Percentiles rank a stretch among this genome's conserved stretches.
Conservation (phyloP, 768 basidiomycete species). For the Dioszegia hungarica region DNA sequence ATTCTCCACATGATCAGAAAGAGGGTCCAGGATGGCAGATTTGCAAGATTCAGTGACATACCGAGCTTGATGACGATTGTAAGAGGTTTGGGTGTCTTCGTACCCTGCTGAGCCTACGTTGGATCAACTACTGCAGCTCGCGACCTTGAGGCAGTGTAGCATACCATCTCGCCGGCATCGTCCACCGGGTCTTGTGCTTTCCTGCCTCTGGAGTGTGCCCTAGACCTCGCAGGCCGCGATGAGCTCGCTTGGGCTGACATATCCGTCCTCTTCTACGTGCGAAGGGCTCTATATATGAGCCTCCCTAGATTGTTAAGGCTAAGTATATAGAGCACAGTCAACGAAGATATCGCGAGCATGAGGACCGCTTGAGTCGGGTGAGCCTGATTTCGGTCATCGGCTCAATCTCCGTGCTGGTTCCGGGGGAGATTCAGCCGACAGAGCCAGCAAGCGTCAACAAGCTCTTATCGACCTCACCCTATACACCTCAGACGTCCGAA, state of each 20-base stretch:
- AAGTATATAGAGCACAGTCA: too few relatives aligned
- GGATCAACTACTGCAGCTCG: too few relatives aligned
- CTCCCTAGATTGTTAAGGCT: too few relatives aligned
- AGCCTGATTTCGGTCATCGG: too few relatives aligned
- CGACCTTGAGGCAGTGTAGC: background rate
- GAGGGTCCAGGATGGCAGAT: background rate
- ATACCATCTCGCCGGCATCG: background rate
- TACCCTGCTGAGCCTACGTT: constrained; percentile 5
- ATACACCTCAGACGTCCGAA: background rate
- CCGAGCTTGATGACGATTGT: constrained; percentile 86
- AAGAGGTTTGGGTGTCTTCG: constrained; percentile 15
- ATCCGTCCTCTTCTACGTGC: background rate
- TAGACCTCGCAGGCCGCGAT: background rate
- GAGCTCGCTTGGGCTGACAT: background rate
- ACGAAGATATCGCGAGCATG: too few relatives aligned
- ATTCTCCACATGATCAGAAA: too few relatives aligned
- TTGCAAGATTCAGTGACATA: constrained; percentile 49
- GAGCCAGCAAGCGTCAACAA: too few relatives aligned
- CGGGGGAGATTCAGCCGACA: too few relatives aligned
- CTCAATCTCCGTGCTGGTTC: too few relatives aligned
- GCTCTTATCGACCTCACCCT: background rate
- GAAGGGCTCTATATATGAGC: too few relatives aligned
- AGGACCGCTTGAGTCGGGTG: too few relatives aligned
- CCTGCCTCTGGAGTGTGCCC: background rate
- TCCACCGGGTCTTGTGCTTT: background rate